phyloP scores from a whole-genome alignment of 805 yeast species.

The Myxozyma sirexii region DNA sequence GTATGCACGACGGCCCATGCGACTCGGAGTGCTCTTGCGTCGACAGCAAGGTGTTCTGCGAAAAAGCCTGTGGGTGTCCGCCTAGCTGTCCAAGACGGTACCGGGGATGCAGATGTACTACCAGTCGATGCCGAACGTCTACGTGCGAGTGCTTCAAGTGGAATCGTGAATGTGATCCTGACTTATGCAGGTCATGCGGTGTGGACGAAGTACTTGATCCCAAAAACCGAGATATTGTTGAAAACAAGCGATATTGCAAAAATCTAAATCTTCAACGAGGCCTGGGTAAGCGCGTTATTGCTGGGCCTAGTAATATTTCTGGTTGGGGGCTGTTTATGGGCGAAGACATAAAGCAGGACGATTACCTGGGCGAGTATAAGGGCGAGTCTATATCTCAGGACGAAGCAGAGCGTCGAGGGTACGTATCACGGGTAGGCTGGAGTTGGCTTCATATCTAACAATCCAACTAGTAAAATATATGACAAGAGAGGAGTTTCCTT shows the following conservation, averaged over 20 bases:
- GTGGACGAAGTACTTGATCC: conserved; percentile 32
- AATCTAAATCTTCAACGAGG: conserved; percentile 30
- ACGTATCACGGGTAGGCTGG: too few relatives aligned
- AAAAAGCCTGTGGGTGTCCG: conserved; percentile 29
- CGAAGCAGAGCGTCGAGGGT: conserved; percentile 34
- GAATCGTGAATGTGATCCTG: conserved; percentile 34
- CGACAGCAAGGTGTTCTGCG: conserved; percentile 24
- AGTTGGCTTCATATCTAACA: neutral
- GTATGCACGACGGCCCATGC: conserved; percentile 32
- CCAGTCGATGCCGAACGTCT: conserved; percentile 27
- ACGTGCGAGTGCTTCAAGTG: conserved; percentile 32
- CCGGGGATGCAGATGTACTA: conserved; percentile 30
- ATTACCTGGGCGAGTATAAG: conserved; percentile 29
- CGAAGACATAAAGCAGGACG: conserved; percentile 30
- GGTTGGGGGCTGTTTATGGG: conserved; percentile 34
- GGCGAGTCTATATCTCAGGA: conserved; percentile 32
- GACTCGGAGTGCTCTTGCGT: conserved; percentile 29
- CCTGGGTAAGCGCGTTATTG: conserved; percentile 24
- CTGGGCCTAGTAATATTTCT: conserved; percentile 26
- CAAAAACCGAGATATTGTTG: conserved; percentile 26
- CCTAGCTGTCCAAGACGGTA: conserved; percentile 26
- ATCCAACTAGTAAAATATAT: conserved; percentile 20
- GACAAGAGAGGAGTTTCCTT: conserved; percentile 33
- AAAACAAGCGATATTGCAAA: conserved; percentile 22
- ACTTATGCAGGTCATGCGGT: conserved; percentile 29